Evolutionary conservation across 768 basidiomycete species (phyloP), one percentile per base, ranked within the genome.

Genomic region (Mycena rebaudengoi): DNA sequence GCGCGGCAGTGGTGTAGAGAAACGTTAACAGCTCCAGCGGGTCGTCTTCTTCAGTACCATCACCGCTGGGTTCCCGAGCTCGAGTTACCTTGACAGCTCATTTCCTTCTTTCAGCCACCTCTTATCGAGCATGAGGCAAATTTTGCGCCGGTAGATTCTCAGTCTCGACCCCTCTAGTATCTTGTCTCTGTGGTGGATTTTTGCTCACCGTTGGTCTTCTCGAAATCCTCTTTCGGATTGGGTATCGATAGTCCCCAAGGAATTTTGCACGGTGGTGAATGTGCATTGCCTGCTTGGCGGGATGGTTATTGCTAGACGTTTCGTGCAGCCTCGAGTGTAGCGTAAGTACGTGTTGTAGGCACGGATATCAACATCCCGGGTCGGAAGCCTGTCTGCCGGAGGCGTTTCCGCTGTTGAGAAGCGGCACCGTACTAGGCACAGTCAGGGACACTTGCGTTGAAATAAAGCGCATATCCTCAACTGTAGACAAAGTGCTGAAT

Each of bases 321-420:
- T 32, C 21, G 41, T n/a, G 33, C 20, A 20, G 41, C 37, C 59
- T 49, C 54, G 43, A 56, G 46, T 45, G 30, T 52, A 8, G 29
- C 25, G 10, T 18, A 16, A 56, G 43, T 45, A 66, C 65, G 65
- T 62, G 49, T 41, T 23, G 40, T 44, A 18, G 13, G 60, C 65
- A n/a, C n/a, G 65, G 65, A 66, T 66, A 66, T 66, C 60, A 61
- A 48, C 25, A 23, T n/a, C 65, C 57, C 60, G 54, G 41, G 7
- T 21, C 60, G 60, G 60, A 62, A 62, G 44, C 30, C 56, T 62
- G 60, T 48, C 56, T 40, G 35, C 60, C 65, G 65, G 61, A 67
- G 65, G 65, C 56, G 60, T 53, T 62, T 60, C 54, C 49, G 65
- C 65, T 62, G 44, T 44, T 60, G 25, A 46, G 57, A 18, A 29